A percentile compares a stretch with the other conserved stretches of the same genome.
These are phyloP conservation scores for Sphagnum fallax DNA, from an alignment of 228 moss, liverwort and hornwort genomes.

Conservation along the genomic window DNA sequence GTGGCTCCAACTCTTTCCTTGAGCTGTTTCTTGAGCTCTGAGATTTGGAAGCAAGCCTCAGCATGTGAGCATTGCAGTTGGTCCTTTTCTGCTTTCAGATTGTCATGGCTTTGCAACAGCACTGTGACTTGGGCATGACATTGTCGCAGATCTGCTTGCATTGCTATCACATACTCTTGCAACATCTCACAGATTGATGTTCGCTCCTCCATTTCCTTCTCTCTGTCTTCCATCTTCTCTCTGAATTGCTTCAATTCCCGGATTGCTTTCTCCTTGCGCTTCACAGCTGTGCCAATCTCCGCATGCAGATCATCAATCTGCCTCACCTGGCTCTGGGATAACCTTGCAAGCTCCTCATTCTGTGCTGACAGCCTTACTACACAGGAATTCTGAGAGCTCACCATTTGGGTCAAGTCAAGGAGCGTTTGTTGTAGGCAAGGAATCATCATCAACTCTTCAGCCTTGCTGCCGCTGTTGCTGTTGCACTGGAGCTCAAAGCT, in stretches of 20 bases:
- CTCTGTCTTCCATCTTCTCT: conserved; percentile 52
- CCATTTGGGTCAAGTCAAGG: conserved; percentile 60
- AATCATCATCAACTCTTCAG: conserved; percentile 56
- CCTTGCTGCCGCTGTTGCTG: conserved; percentile 6
- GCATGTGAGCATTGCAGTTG: conserved; percentile 34
- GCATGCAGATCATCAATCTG: conserved; percentile 44
- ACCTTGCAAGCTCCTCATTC: conserved; percentile 68
- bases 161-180: conserved; percentile 20
- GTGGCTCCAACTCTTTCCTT: neutral
- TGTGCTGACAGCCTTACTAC: conserved; percentile 74
- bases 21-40: conserved; percentile 22
- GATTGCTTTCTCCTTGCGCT: conserved; percentile 42
- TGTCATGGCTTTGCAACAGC: conserved; percentile 24
- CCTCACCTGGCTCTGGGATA: conserved; percentile 44
- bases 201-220: conserved; percentile 54
- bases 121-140: conserved; percentile 21
- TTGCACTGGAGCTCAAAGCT: too few relatives aligned
- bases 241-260: conserved; percentile 49
- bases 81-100: conserved; percentile 31
- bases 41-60: conserved; percentile 32
- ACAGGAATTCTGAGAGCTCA: conserved; percentile 77
- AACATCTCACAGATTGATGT: conserved; percentile 41
- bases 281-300: conserved; percentile 16
- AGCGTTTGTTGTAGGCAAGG: conserved; percentile 72
- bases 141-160: conserved; percentile 30